phyloP scores from a whole-genome alignment of 139 green algal genomes.

The Picocystis salinarum region DNA sequence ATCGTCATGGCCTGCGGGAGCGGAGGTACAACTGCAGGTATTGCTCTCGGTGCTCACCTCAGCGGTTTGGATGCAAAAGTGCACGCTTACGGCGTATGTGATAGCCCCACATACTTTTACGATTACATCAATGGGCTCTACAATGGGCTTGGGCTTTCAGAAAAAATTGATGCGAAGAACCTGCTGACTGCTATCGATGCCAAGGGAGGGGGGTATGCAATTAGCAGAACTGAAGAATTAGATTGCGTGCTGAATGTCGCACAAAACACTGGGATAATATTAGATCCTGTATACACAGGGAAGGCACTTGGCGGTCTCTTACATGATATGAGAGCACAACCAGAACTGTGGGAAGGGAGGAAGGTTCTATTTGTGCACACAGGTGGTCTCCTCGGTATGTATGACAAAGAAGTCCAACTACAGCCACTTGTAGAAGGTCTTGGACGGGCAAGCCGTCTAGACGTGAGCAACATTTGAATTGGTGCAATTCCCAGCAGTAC shows the following conservation, averaged over 20 bases:
- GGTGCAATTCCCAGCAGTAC: no score
- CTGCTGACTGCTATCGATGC: constrained; percentile 29
- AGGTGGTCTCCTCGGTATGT: constrained; percentile 45
- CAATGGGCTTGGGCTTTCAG: constrained; percentile 23
- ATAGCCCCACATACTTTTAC: constrained; percentile 69
- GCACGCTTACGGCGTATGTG: constrained; percentile 54
- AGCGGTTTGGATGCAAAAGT: constrained; percentile 22
- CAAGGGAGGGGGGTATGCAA: constrained; percentile 69
- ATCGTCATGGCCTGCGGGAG: constrained; percentile 71
- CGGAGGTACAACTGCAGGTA: constrained; percentile 65
- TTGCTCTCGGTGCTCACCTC: constrained; percentile 53
- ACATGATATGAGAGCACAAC: constrained; percentile 33
- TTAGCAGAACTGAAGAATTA: constrained; percentile 67
- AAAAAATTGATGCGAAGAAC: constrained; percentile 5
- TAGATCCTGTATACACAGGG: constrained; percentile 84
- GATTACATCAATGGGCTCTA: constrained; percentile 48
- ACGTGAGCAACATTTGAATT: no score
- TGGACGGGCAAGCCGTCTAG: neutral
- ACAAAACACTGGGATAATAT: constrained; percentile 6
- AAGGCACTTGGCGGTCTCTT: constrained; percentile 64
- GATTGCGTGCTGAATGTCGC: constrained; percentile 20
- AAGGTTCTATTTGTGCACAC: constrained; percentile 23
- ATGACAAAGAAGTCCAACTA: constrained; percentile 67
- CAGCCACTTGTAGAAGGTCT: constrained; percentile 14
- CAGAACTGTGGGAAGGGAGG: constrained; percentile 46